Conservation (phyloP, 306 rosid genomes). For the Fragaria ananassa region DNA sequence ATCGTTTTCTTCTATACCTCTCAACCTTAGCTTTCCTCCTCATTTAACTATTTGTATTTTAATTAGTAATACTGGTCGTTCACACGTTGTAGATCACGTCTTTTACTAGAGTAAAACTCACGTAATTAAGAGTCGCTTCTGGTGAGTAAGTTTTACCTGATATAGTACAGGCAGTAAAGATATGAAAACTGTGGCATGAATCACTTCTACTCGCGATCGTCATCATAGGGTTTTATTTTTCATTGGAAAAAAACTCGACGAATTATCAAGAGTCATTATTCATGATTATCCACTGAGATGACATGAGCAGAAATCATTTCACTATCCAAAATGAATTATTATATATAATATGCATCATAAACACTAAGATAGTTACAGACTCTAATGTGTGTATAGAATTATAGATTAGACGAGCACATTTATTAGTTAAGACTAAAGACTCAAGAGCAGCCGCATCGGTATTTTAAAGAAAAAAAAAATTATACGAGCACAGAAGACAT, state of each 20-base stretch:
- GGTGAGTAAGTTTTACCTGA: not conserved
- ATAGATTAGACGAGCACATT: too few relatives aligned
- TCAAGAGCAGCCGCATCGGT: too few relatives aligned
- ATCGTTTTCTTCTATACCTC: constrained; percentile 54
- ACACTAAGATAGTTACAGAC: not conserved
- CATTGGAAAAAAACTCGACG: too few relatives aligned
- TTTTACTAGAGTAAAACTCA: not conserved
- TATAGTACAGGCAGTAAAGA: not conserved
- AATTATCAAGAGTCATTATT: too few relatives aligned
- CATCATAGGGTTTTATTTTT: too few relatives aligned
- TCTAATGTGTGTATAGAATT: too few relatives aligned
- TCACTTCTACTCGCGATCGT: not conserved
- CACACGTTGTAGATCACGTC: constrained; percentile 12
- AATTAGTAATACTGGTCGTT: constrained; percentile 28
- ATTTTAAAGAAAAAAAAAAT: not conserved
- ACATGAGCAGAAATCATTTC: too few relatives aligned
- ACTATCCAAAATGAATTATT: too few relatives aligned
- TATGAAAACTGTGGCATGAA: not conserved
- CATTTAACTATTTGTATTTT: not conserved
- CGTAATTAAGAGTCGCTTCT: not conserved
- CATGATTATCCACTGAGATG: too few relatives aligned
- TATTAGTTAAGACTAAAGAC: too few relatives aligned
- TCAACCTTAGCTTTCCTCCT: constrained; percentile 25
- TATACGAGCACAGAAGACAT: not conserved
- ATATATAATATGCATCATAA: not conserved